phyloP scores from a whole-genome alignment of 2,329 filamentous ascomycete genomes.

The Diplodia corticola region DNA sequence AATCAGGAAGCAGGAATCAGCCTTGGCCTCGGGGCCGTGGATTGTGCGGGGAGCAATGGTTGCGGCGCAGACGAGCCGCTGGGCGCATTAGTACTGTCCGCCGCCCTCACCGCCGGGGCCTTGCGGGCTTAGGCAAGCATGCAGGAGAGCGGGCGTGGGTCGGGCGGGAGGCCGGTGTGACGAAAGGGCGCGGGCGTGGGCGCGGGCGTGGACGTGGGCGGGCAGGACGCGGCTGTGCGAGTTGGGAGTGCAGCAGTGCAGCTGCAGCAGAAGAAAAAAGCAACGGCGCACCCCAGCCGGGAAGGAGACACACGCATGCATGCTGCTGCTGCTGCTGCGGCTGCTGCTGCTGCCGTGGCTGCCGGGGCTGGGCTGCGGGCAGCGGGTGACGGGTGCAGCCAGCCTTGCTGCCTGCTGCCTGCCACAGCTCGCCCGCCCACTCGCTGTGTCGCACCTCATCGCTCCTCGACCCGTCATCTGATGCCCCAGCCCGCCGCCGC shows the following conservation, averaged over 20 bases:
- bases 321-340: neutral
- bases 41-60: constrained; percentile 5
- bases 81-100: constrained; percentile 14
- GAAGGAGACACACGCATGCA: constrained; percentile 18
- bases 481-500: neutral
- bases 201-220: neutral
- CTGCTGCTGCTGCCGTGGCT: too few species aligned
- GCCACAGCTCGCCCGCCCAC: neutral
- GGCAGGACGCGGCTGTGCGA: neutral
- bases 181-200: neutral
- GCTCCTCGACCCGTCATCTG: neutral
- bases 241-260: constrained; percentile 13
- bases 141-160: neutral
- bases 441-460: neutral
- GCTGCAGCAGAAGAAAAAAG: constrained; percentile 2
- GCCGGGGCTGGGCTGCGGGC: neutral
- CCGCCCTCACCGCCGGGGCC: constrained; percentile 10
- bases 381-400: neutral
- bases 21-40: constrained; percentile 11
- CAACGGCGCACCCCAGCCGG: constrained; percentile 3
- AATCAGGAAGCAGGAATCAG: too few species aligned
- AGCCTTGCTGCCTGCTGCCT: constrained; percentile 4
- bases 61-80: neutral
- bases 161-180: constrained; percentile 16
- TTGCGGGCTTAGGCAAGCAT: neutral